phyloP scores from a whole-genome alignment of 2,329 filamentous ascomycete species.

The Hirsutella rhossiliensis region DNA sequence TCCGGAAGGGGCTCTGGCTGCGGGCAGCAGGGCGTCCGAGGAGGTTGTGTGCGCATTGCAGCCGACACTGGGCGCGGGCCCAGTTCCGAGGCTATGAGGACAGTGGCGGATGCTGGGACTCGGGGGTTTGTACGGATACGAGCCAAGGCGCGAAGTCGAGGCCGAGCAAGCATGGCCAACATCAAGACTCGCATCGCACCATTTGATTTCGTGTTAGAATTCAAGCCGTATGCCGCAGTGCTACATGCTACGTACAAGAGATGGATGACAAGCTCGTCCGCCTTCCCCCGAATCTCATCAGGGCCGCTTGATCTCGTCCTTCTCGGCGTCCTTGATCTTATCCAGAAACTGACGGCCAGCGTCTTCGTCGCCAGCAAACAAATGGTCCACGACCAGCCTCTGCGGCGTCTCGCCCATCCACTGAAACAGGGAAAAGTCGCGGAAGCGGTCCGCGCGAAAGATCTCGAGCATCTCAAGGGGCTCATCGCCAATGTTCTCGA shows the following conservation, averaged over 20 bases:
- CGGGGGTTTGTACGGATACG: too few relatives aligned
- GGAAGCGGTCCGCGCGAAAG: slow-evolving; percentile 58
- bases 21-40: slow-evolving; percentile 7
- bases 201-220: too few relatives aligned
- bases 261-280: too few relatives aligned
- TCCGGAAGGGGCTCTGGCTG: slow-evolving; percentile 10
- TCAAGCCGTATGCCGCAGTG: too few relatives aligned
- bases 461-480: slow-evolving; percentile 66
- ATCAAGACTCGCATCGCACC: too few relatives aligned
- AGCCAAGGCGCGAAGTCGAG: too few relatives aligned
- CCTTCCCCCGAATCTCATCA: background rate
- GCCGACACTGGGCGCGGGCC: too few relatives aligned
- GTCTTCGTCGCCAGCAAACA: slow-evolving; percentile 51
- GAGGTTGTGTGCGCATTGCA: slow-evolving; percentile 4
- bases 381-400: slow-evolving; percentile 51
- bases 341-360: slow-evolving; percentile 50
- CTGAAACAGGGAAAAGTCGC: slow-evolving; percentile 62
- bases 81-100: too few relatives aligned
- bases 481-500: slow-evolving; percentile 71
- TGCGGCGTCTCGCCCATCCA: slow-evolving; percentile 64
- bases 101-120: too few relatives aligned
- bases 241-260: too few relatives aligned
- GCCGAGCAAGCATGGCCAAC: too few relatives aligned
- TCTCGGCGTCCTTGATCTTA: slow-evolving; percentile 48
- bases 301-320: slow-evolving; percentile 31